Base-by-base conservation (phyloP, 2,329 filamentous ascomycete species). In the Arthrobotrys conoides region DNA sequence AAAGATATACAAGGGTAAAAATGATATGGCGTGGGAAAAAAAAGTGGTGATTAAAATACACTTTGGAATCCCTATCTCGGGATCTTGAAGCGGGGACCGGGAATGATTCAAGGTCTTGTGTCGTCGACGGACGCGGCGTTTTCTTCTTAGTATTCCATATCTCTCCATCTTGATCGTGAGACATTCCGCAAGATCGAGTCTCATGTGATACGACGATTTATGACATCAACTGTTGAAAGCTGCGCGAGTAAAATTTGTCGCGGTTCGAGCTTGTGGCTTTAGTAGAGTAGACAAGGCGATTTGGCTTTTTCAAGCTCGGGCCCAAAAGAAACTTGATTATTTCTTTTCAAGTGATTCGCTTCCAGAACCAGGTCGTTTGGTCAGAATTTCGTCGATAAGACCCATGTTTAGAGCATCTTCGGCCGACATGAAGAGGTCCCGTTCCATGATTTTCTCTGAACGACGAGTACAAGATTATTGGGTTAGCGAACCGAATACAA, bases 401-500 rank as follows among this genome's bases (percentile, higher is more conserved):
- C 96, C 96, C 85, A 96, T 89, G 64, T 96, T 93, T 82, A 93
- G 87, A 8, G 96, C 96, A 86, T 99, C 94, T 55, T 93, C 87
- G 0, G 94, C 94, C 70, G 91, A 92, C 88, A 99, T 89, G 82
- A 97, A 98, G 83, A 96, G 96, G 84, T 99, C 96, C 72, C 96
- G 88, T 87, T 99, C 96, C 95, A 99, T 98, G 84, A 97, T 89
- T 84, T 91, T 93, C 85, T 96, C 95, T 82, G 33, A n/a, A 30
- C 6, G 6, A 66, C 48, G 36, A 16, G 14, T 20, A 20, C 6
- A 46, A 49, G 24, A 2, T 18, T 1, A 0, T n/a, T 27, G 18
- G 6, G 38, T 68, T 46, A 68, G 63, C 16, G 14, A 38, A 36
- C 16, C 10, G 14, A n/a, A n/a, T 57, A 22, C 14, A 48, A 18